Evolutionary conservation across 805 yeast genomes (phyloP).

Genomic region (Ogataea neopini): DNA sequence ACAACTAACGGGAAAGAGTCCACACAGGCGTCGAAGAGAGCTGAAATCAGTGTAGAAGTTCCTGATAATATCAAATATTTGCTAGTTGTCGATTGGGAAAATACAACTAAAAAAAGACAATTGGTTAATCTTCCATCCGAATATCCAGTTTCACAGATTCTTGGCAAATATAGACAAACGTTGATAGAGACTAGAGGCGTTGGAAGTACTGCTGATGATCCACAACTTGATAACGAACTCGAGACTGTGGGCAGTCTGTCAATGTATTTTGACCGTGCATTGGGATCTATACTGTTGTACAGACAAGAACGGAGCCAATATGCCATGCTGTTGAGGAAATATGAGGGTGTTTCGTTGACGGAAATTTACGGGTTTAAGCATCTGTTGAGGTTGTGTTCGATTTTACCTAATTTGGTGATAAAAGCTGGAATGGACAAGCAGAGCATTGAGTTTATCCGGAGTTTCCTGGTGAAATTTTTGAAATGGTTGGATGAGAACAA

Average conservation of each 20-base stretch:
- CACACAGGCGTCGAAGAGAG: constrained; percentile 1
- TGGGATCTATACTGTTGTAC: constrained; percentile 70
- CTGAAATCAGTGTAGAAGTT: constrained; percentile 56
- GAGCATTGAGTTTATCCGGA: constrained; percentile 55
- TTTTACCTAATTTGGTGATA: constrained; percentile 80
- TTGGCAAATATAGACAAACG: constrained; percentile 46
- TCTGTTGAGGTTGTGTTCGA: constrained; percentile 70
- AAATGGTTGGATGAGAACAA: constrained; percentile 50
- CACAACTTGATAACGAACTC: constrained; percentile 47
- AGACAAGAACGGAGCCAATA: constrained; percentile 78
- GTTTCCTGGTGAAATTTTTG: constrained; percentile 55
- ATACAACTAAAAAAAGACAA: constrained; percentile 76
- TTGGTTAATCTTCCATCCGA: constrained; percentile 63
- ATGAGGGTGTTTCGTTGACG: constrained; percentile 26
- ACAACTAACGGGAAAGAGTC: constrained; percentile 2
- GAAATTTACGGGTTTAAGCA: constrained; percentile 81
- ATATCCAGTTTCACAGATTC: constrained; percentile 52
- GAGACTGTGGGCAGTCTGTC: constrained; percentile 74
- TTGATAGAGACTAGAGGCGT: background rate
- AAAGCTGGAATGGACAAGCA: constrained; percentile 81
- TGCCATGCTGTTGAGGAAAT: constrained; percentile 45
- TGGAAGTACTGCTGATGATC: constrained; percentile 42
- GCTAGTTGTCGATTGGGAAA: constrained; percentile 93
- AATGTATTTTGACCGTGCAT: constrained; percentile 69
- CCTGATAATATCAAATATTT: constrained; percentile 68